These are phyloP conservation scores for Lachnellula willkommii DNA, from an alignment of 2,329 filamentous ascomycete species.

Conservation along the genomic window DNA sequence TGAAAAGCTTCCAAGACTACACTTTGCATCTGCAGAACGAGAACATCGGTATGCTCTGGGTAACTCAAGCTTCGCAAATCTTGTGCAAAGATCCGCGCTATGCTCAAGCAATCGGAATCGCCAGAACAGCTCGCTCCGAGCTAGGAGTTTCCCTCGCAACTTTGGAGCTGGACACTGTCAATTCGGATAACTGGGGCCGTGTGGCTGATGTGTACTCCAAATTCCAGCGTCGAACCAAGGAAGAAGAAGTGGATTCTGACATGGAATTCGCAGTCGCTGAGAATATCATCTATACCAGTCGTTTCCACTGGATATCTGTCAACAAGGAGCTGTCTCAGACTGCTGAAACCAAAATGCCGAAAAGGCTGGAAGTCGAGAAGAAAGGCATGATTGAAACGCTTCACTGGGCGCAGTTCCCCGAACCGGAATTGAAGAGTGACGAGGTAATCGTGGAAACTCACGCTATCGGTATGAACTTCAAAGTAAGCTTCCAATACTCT, in stretches of 20 bases:
- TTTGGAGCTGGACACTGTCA: conserved; percentile 19
- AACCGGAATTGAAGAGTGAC: neutral
- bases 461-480: conserved; percentile 16
- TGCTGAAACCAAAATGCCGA: neutral
- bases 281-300: conserved; percentile 19
- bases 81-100: conserved; percentile 18
- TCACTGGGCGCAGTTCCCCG: conserved; percentile 8
- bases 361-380: conserved; percentile 12
- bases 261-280: conserved; percentile 27
- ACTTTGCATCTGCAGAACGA: conserved; percentile 1
- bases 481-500: neutral
- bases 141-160: conserved; percentile 16
- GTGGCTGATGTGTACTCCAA: conserved; percentile 5
- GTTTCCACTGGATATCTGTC: conserved; percentile 22
- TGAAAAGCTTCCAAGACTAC: conserved; percentile 12
- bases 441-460: conserved; percentile 10
- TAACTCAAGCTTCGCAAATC: conserved; percentile 19
- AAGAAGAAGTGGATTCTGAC: conserved; percentile 17
- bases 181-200: neutral
- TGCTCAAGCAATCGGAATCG: conserved; percentile 14
- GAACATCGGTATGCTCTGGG: conserved; percentile 16
- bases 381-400: conserved; percentile 14
- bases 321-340: conserved; percentile 6
- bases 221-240: conserved; percentile 4
- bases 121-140: conserved; percentile 21